phyloP scores from a whole-genome alignment of 345 rosid species.

The Euphorbia peplus region DNA sequence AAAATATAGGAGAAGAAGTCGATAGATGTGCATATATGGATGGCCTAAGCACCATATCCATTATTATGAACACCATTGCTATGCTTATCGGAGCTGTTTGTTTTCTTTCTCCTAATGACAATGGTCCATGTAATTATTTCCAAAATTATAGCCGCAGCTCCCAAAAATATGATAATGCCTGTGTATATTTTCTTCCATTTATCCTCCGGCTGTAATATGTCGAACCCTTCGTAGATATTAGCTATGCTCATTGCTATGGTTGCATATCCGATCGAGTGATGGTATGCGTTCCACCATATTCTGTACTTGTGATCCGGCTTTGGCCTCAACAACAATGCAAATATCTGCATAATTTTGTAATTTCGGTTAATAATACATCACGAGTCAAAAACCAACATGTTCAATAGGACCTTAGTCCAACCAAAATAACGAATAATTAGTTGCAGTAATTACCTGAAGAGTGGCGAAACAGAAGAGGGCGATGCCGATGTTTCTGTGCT shows the following conservation, averaged over 20 bases:
- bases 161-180: slow-evolving; percentile 56
- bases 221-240: slow-evolving; percentile 70
- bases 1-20: background rate
- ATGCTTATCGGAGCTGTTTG: slow-evolving; percentile 24
- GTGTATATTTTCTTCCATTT: slow-evolving; percentile 62
- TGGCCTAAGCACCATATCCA: slow-evolving; percentile 23
- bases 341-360: slow-evolving; percentile 28
- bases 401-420: no score
- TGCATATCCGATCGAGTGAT: slow-evolving; percentile 66
- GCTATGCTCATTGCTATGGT: slow-evolving; percentile 53
- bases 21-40: background rate
- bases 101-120: slow-evolving; percentile 55
- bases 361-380: no score
- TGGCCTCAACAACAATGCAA: slow-evolving; percentile 82
- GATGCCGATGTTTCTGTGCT: slow-evolving; percentile 73
- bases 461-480: slow-evolving; percentile 64
- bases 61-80: slow-evolving; percentile 44
- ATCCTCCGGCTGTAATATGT: slow-evolving; percentile 46
- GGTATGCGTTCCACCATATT: slow-evolving; percentile 83
- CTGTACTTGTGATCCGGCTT: slow-evolving; percentile 85
- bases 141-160: slow-evolving; percentile 37
- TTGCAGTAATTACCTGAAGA: slow-evolving; percentile 53
- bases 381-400: no score
- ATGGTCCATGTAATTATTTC: slow-evolving; percentile 74
- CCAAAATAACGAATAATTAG: background rate